Base-by-base conservation (phyloP, 352 stramenopile species). In the Pythium pyrilobum region DNA sequence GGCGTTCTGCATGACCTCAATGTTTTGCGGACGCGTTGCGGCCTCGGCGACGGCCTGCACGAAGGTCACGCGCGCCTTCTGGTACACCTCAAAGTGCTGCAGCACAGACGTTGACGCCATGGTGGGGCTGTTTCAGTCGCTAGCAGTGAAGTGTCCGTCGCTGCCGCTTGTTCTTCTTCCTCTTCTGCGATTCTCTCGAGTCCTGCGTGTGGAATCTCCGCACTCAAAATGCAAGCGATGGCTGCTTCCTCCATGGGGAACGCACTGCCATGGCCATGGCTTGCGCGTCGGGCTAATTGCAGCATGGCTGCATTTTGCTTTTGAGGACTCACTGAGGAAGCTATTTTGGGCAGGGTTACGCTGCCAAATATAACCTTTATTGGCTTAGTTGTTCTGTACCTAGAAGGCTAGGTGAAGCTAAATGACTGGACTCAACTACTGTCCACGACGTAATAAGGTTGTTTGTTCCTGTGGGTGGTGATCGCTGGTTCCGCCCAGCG, bases 1-100 rank as follows among this genome's bases (percentile, higher is more conserved):
- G 9, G 92, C 92, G 53, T 98, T 98, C 50, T 98, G 89, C 91
- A 98, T 97, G 40, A 98, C 87, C 56, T 98, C 92, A 49, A 98
- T 98, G 64, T 98, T 98, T 71, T 98, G 92, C 39, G 93, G 92
- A 23, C 93, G 74, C n/a, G 91, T 96, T 11, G 92, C 91, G 2
- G 89, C 89, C 49, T 98, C 93, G 6, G 93, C 92, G 24, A 98
- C 89, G 10, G 89, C 83, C 68, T 98, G 92, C 24, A 97, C 92
- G 69, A 98, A 98, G 20, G 83, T 96, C 54, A 98, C 92, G 21
- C 93, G 85, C 13, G 91, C 87, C 68, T 98, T 98, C 45, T 98
- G 93, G 68, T 98, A 98, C 50, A 92, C 84, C 57, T 98, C 93
- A 70, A 98, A 98, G 67, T 97, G 85, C 73, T 97, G 89, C 21